Percentiles rank a stretch among this genome's conserved stretches.
Conservation (phyloP, 2,329 filamentous ascomycete species). For the Aspergillus cejpii region DNA sequence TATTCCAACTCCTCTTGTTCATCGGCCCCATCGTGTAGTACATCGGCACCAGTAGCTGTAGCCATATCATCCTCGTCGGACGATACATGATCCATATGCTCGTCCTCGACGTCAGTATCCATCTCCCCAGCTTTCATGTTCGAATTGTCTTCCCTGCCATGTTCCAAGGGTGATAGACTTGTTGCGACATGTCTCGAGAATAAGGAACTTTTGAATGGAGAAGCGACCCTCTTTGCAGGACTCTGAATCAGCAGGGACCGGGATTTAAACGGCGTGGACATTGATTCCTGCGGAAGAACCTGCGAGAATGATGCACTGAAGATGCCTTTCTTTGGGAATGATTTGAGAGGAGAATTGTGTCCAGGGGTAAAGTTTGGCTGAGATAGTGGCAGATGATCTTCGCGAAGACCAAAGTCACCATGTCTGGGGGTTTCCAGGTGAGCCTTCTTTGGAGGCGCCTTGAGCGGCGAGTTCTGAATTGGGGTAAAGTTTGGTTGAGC, state of each 20-base stretch:
- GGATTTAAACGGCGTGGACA: constrained; percentile 31
- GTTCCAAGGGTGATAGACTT: neutral
- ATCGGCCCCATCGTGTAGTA: neutral
- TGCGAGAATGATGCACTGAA: constrained; percentile 34
- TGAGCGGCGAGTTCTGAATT: constrained; percentile 36
- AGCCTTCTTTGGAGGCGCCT: constrained; percentile 40
- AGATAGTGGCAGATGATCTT: constrained; percentile 4
- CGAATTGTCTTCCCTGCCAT: no score
- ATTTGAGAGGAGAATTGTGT: constrained; percentile 18
- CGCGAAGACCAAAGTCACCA: constrained; percentile 8
- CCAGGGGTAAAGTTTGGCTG: constrained; percentile 17
- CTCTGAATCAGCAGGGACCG: constrained; percentile 34
- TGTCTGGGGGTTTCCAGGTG: constrained; percentile 15
- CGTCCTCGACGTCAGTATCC: neutral
- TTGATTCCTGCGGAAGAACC: constrained; percentile 27
- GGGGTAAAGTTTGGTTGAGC: constrained; percentile 24
- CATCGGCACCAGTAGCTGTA: neutral
- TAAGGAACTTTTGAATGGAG: constrained; percentile 34
- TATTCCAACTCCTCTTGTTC: neutral
- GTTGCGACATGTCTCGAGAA: constrained; percentile 9
- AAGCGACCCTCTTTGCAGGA: constrained; percentile 40
- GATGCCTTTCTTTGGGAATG: constrained; percentile 23
- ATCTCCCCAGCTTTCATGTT: neutral
- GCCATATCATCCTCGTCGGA: neutral
- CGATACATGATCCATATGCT: neutral